phyloP scores from a whole-genome alignment of 1,139 yeast species.

The Sugiyamaella paludigena region DNA sequence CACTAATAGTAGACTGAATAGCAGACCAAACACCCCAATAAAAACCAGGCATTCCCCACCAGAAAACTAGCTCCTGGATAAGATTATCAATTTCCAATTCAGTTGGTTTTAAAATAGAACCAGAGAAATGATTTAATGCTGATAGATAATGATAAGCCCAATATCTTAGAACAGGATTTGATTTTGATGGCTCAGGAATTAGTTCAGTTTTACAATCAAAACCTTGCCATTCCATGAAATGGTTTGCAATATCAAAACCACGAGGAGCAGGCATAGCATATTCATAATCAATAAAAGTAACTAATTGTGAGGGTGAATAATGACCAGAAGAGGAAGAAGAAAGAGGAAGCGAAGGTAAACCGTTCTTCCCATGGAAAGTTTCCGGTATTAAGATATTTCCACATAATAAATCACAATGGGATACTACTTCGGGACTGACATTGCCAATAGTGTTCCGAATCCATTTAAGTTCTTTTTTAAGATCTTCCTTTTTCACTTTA shows the following conservation, averaged over 20 bases:
- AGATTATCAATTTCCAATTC: constrained; percentile 39
- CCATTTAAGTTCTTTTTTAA: constrained; percentile 61
- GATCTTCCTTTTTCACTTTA: constrained; percentile 24
- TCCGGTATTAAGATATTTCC: constrained; percentile 69
- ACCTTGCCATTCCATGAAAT: constrained; percentile 86
- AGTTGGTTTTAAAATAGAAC: constrained; percentile 8
- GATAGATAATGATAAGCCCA: constrained; percentile 46
- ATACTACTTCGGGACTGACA: constrained; percentile 49
- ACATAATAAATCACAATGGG: constrained; percentile 69
- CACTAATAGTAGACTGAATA: constrained; percentile 67
- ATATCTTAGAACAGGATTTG: constrained; percentile 47
- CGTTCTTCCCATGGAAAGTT: constrained; percentile 25
- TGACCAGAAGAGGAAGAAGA: constrained; percentile 4
- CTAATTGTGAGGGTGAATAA: constrained; percentile 41
- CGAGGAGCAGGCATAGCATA: constrained; percentile 78
- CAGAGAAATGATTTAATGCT: constrained; percentile 24
- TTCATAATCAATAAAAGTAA: constrained; percentile 75
- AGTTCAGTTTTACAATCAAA: constrained; percentile 63
- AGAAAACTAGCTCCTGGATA: constrained; percentile 55
- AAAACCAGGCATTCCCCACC: constrained; percentile 79
- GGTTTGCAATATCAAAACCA: constrained; percentile 83
- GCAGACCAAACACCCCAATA: constrained; percentile 88
- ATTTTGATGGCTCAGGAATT: constrained; percentile 52
- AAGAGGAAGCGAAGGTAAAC: background rate
- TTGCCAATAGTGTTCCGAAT: constrained; percentile 42